These are phyloP conservation scores for Decorospora gaudefroyi DNA, from an alignment of 2,329 filamentous ascomycete species.

Conservation along the genomic window DNA sequence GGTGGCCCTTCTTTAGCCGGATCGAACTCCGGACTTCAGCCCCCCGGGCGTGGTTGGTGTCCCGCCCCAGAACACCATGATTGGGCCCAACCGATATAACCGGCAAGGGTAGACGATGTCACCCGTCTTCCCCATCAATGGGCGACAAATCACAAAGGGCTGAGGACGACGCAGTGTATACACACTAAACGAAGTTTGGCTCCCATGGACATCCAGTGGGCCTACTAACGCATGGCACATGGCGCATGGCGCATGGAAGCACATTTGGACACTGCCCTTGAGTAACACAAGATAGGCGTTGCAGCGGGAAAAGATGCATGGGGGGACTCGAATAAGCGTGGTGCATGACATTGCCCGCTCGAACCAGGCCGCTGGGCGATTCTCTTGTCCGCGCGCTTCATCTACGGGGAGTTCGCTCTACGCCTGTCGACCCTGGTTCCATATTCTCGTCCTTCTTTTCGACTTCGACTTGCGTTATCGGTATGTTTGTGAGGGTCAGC, in stretches of 20 bases:
- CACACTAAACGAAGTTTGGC: neutral
- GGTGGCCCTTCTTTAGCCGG: no score
- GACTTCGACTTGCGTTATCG: conserved; percentile 3
- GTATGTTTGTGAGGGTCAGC: conserved; percentile 11
- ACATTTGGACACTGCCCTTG: conserved; percentile 9
- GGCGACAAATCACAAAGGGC: no score
- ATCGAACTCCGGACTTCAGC: no score
- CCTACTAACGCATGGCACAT: no score
- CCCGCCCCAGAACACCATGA: no score
- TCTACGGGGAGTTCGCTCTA: conserved; percentile 6
- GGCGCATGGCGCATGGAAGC: conserved; percentile 15
- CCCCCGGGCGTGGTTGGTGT: no score
- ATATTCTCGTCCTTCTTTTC: conserved; percentile 6
- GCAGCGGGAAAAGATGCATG: no score
- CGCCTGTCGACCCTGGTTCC: conserved; percentile 10
- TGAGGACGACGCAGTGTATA: neutral
- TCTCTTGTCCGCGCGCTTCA: conserved; percentile 7
- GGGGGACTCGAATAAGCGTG: conserved; percentile 10
- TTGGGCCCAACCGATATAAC: no score
- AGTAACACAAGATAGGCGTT: conserved; percentile 11
- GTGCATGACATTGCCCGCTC: conserved; percentile 14
- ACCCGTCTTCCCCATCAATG: no score
- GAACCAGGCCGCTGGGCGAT: conserved; percentile 11
- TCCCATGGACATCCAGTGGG: no score
- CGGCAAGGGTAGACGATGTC: no score